These are phyloP conservation scores for Naegleria lovaniensis DNA, from an alignment of 208 protist species.

Conservation along the genomic window DNA sequence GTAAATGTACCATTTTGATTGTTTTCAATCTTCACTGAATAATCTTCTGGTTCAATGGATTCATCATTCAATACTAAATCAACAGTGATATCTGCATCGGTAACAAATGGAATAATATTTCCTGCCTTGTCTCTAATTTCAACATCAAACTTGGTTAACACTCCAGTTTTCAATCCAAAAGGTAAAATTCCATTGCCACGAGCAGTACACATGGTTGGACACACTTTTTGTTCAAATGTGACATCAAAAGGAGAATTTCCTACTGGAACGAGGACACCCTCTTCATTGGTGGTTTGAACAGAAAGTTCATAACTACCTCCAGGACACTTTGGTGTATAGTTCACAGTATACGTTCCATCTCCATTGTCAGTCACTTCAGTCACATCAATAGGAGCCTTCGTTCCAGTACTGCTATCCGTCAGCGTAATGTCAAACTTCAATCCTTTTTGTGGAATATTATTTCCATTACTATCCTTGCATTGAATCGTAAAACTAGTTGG, in stretches of 20 bases:
- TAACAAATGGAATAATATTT: not conserved
- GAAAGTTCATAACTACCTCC: not conserved
- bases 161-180: not conserved
- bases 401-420: not conserved
- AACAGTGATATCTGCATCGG: not conserved
- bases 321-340: not conserved
- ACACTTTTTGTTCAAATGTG: not conserved
- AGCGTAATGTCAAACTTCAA: not conserved
- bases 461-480: not conserved
- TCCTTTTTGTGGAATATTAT: not conserved
- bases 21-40: not conserved
- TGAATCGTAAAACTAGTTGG: not conserved
- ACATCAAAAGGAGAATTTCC: not conserved
- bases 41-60: not conserved
- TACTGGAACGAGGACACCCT: not conserved
- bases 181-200: not conserved
- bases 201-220: too few relatives aligned
- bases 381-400: not conserved
- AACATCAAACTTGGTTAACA: not conserved
- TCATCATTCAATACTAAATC: not conserved
- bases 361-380: not conserved
- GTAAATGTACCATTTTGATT: slow-evolving; percentile 2
- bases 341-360: not conserved
- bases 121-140: not conserved
- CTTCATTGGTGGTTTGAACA: not conserved